phyloP scores from a whole-genome alignment of 208 protist species.

The Leishmania tarentolae region DNA sequence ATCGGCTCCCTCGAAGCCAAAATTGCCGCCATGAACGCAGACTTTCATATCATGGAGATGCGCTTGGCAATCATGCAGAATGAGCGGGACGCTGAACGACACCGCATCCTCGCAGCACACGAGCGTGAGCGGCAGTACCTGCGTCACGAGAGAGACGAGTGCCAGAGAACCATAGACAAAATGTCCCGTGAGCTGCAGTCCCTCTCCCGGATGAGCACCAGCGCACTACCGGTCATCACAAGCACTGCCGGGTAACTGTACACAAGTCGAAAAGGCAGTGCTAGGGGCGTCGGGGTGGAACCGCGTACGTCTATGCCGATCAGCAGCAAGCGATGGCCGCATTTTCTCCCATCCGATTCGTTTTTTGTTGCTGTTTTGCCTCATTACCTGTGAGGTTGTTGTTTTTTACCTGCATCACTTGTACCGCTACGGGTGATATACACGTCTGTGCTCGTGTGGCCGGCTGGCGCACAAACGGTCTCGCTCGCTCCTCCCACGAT shows the following conservation, averaged over 20 bases:
- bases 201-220: conserved; percentile 30
- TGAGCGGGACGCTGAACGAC: conserved; percentile 52
- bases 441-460: neutral
- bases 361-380: neutral
- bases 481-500: neutral
- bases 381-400: neutral
- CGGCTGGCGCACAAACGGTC: neutral
- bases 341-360: neutral
- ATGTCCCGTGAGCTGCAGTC: conserved; percentile 57
- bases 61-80: conserved; percentile 40
- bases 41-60: conserved; percentile 56
- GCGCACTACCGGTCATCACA: conserved; percentile 20
- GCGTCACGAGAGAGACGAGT: conserved; percentile 56
- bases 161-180: conserved; percentile 46
- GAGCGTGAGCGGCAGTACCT: conserved; percentile 47
- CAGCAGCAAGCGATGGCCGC: neutral
- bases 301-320: neutral
- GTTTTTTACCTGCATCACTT: neutral
- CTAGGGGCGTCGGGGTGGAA: neutral
- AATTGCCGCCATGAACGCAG: conserved; percentile 39
- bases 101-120: conserved; percentile 45
- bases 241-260: conserved; percentile 9
- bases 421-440: neutral
- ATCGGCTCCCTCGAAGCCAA: conserved; percentile 40
- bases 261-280: neutral